phyloP scores from a whole-genome alignment of 192 early-diverging fungal genomes.

The Linnemannia hyalina region DNA sequence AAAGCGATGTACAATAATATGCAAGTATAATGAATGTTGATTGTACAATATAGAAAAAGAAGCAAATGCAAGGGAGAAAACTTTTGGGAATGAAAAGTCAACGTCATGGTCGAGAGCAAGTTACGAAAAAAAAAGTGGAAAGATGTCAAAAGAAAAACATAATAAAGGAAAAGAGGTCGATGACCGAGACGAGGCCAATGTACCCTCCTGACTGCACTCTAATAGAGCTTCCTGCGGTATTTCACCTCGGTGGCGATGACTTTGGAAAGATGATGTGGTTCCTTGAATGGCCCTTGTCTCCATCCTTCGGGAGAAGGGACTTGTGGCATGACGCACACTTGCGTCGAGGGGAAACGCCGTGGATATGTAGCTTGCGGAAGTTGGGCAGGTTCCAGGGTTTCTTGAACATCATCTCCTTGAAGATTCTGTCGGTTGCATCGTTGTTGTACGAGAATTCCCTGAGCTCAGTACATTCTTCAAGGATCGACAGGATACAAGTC shows the following conservation, averaged over 20 bases:
- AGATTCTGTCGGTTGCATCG: slow-evolving; percentile 12
- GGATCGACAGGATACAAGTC: background rate
- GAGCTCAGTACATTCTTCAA: background rate
- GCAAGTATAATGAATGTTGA: no score
- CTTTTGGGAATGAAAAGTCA: no score
- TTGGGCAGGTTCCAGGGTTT: slow-evolving; percentile 16
- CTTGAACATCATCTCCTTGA: slow-evolving; percentile 53
- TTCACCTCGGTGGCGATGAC: background rate
- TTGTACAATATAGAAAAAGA: no score
- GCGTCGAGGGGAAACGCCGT: slow-evolving; percentile 16
- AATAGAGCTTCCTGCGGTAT: background rate
- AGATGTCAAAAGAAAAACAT: no score
- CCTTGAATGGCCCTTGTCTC: background rate
- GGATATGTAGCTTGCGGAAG: background rate
- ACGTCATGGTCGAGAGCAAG: no score
- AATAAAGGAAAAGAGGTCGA: no score
- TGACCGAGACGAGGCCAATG: no score
- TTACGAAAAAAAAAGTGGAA: no score
- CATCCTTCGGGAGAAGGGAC: background rate
- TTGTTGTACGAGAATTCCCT: background rate
- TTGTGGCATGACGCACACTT: slow-evolving; percentile 21
- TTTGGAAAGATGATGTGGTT: background rate
- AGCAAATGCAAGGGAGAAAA: no score
- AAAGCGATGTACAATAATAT: no score
- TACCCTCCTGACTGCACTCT: background rate